Conservation (phyloP, 2,329 filamentous ascomycete species). For the Cercospora sp. region DNA sequence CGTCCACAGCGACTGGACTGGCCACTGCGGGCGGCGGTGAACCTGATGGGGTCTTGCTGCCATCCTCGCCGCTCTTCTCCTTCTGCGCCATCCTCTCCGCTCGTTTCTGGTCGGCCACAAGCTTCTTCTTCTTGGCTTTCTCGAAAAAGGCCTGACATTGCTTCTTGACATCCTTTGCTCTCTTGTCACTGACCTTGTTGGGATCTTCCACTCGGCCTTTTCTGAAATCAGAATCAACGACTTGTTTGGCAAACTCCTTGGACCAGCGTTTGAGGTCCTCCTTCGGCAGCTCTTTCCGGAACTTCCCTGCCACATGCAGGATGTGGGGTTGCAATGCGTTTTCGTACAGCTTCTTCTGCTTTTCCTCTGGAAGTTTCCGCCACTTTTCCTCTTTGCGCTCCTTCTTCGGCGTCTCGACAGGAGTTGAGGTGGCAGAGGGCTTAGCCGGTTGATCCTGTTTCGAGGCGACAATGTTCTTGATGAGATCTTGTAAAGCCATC, state of each 20-base stretch:
- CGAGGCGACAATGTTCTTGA: constrained; percentile 63
- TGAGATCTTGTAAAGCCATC: constrained; percentile 72
- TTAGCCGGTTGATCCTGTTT: constrained; percentile 66
- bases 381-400: constrained; percentile 67
- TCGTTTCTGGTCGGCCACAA: constrained; percentile 66
- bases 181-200: constrained; percentile 72
- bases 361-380: constrained; percentile 70
- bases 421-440: constrained; percentile 62
- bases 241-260: constrained; percentile 73
- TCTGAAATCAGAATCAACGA: constrained; percentile 90
- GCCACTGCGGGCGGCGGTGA: constrained; percentile 31
- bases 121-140: constrained; percentile 77
- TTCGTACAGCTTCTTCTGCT: constrained; percentile 93
- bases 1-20: constrained; percentile 29
- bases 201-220: constrained; percentile 83
- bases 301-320: constrained; percentile 83
- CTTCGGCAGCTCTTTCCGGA: constrained; percentile 80
- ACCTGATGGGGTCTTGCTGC: constrained; percentile 33
- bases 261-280: constrained; percentile 68
- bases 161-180: constrained; percentile 77
- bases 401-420: constrained; percentile 59
- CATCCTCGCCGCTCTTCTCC: constrained; percentile 27
- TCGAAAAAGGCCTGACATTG: constrained; percentile 85
- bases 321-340: constrained; percentile 85
- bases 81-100: constrained; percentile 48